Evolutionary conservation across 768 basidiomycete genomes (phyloP).

Genomic region (Termitomyces titanicus): DNA sequence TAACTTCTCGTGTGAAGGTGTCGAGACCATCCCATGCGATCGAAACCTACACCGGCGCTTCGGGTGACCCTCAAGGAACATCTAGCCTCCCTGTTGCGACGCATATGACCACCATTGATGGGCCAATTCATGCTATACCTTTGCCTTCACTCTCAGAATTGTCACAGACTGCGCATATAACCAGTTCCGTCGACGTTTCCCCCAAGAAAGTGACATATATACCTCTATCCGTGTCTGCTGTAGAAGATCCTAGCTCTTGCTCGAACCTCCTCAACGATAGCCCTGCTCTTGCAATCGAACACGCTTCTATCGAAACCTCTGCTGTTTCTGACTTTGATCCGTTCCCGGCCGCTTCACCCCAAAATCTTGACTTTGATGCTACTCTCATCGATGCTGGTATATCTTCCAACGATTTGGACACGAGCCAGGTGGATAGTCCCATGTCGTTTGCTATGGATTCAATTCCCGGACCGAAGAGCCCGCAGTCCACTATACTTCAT

Average conservation of each 20-base stretch:
- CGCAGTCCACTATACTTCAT: not conserved
- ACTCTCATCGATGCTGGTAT: not conserved
- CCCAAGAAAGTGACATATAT: not conserved
- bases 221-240: not conserved
- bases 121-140: not conserved
- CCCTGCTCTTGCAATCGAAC: not conserved
- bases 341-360: not conserved
- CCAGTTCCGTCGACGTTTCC: not conserved
- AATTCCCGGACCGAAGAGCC: not conserved
- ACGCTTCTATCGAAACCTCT: not conserved
- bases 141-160: not conserved
- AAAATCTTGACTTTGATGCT: not conserved
- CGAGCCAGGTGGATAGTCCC: not conserved
- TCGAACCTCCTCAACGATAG: not conserved
- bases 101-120: not conserved
- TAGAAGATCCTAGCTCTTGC: not conserved
- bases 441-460: not conserved
- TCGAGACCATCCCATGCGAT: not conserved
- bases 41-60: not conserved
- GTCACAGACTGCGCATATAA: not conserved
- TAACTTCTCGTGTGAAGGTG: not conserved
- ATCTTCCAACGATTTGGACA: not conserved
- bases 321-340: not conserved
- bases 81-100: not conserved
- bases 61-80: not conserved